Conservation (phyloP, 164 flowering plant species). For the Tinospora cordifolia region DNA sequence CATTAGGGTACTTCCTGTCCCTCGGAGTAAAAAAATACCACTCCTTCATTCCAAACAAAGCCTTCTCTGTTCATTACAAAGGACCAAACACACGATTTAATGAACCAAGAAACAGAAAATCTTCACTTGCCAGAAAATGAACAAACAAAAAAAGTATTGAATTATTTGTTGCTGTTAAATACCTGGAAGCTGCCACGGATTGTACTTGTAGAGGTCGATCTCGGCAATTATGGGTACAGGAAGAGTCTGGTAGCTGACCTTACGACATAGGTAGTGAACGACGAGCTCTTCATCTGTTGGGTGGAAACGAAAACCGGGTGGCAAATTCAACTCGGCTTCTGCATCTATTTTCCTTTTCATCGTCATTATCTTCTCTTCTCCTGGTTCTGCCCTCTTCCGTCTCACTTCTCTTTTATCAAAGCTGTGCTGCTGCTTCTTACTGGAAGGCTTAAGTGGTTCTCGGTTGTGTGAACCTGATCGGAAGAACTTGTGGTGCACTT, state of each 20-base stretch:
- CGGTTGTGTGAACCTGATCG: neutral
- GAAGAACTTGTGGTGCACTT: neutral
- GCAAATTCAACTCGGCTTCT: constrained; percentile 24
- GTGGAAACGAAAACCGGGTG: constrained; percentile 30
- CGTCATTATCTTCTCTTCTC: neutral
- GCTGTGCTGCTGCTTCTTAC: no score
- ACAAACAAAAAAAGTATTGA: neutral
- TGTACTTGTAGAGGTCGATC: constrained; percentile 27
- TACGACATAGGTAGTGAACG: constrained; percentile 24
- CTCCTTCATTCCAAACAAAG: constrained; percentile 25
- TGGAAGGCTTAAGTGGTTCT: no score
- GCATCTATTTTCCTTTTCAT: constrained; percentile 21
- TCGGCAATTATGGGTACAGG: constrained; percentile 31
- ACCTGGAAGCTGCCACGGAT: constrained; percentile 33
- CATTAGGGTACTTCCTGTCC: constrained; percentile 21
- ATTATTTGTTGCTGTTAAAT: neutral
- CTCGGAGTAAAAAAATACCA: constrained; percentile 26
- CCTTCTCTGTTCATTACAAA: constrained; percentile 16
- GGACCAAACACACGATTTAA: neutral
- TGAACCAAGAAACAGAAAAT: neutral
- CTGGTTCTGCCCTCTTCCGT: neutral
- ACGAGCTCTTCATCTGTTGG: constrained; percentile 34
- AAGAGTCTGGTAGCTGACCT: constrained; percentile 14
- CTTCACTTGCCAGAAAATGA: neutral
- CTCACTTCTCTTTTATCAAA: no score